phyloP scores from a whole-genome alignment of 768 basidiomycete species.

The Albatrellus ellisii region DNA sequence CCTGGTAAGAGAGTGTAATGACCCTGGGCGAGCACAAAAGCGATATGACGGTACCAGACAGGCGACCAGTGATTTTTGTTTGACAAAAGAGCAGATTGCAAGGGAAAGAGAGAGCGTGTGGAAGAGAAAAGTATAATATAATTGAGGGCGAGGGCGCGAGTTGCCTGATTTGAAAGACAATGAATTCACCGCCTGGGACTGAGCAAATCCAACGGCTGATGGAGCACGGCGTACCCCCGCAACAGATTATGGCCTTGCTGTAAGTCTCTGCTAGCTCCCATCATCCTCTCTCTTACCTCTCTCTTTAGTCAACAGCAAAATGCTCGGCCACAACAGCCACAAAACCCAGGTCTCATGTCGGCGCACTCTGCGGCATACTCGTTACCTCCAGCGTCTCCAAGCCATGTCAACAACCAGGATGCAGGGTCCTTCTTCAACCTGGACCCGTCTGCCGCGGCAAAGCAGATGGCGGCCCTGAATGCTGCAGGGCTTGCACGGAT shows the following conservation, averaged over 20 bases:
- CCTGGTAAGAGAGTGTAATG: neutral
- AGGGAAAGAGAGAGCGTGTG: too few relatives aligned
- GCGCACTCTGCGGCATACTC: neutral
- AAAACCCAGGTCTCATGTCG: neutral
- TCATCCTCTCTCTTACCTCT: neutral
- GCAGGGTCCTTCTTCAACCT: slow-evolving; percentile 21
- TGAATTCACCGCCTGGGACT: slow-evolving; percentile 4
- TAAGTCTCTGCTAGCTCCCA: slow-evolving; percentile 4
- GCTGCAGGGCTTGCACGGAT: slow-evolving; percentile 46
- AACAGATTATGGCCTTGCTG: slow-evolving; percentile 13
- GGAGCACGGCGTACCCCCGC: slow-evolving; percentile 9
- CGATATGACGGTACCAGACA: neutral
- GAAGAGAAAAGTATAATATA: too few relatives aligned
- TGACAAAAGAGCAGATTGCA: too few relatives aligned
- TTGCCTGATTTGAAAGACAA: neutral
- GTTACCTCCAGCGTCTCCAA: neutral
- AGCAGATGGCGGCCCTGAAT: slow-evolving; percentile 72
- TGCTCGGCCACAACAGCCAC: neutral
- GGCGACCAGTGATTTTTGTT: neutral
- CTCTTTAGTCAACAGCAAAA: slow-evolving; percentile 5
- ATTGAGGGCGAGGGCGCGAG: too few relatives aligned
- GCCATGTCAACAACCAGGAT: neutral
- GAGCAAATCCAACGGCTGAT: slow-evolving; percentile 12
- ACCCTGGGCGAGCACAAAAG: neutral
- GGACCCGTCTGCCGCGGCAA: slow-evolving; percentile 54